phyloP scores from a whole-genome alignment of 2,329 filamentous ascomycete species.

The Pyrenophora teres region DNA sequence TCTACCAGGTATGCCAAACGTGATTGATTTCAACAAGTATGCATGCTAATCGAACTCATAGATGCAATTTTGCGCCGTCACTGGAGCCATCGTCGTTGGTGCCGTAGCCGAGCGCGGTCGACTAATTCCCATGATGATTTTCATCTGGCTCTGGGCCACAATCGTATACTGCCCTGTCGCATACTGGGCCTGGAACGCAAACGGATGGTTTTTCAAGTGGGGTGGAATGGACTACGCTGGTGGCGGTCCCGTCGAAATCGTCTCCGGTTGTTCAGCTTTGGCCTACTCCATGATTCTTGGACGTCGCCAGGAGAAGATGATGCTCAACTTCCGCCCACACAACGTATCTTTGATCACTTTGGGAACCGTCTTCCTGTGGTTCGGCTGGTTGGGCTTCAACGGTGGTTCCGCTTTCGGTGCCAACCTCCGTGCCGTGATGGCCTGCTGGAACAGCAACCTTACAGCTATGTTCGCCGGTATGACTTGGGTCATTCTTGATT shows the following conservation, averaged over 20 bases:
- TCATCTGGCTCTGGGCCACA: slow-evolving; percentile 94
- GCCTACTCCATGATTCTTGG: slow-evolving; percentile 97
- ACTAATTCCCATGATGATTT: slow-evolving; percentile 90
- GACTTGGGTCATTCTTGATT: slow-evolving; percentile 95
- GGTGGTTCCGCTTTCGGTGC: slow-evolving; percentile 92
- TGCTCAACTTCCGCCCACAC: slow-evolving; percentile 99
- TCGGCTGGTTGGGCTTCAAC: slow-evolving; percentile 99
- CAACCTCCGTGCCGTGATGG: slow-evolving; percentile 91
- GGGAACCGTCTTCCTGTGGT: slow-evolving; percentile 95
- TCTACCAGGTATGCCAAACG: slow-evolving; percentile 74
- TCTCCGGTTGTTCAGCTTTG: slow-evolving; percentile 87
- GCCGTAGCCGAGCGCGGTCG: slow-evolving; percentile 93
- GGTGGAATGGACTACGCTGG: slow-evolving; percentile 96
- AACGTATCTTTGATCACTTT: slow-evolving; percentile 97
- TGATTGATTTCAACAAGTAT: no score
- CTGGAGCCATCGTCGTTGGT: slow-evolving; percentile 87
- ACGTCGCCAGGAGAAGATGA: slow-evolving; percentile 97
- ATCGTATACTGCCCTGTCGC: slow-evolving; percentile 96
- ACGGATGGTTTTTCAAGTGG: slow-evolving; percentile 90
- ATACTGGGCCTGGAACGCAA: slow-evolving; percentile 95
- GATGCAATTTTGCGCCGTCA: slow-evolving; percentile 98
- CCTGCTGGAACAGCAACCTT: slow-evolving; percentile 96
- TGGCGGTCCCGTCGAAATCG: slow-evolving; percentile 96
- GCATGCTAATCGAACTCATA: slow-evolving; percentile 47
- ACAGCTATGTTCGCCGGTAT: slow-evolving; percentile 90